Base-by-base conservation (phyloP, 345 rosid genomes). In the Brassica juncea region DNA sequence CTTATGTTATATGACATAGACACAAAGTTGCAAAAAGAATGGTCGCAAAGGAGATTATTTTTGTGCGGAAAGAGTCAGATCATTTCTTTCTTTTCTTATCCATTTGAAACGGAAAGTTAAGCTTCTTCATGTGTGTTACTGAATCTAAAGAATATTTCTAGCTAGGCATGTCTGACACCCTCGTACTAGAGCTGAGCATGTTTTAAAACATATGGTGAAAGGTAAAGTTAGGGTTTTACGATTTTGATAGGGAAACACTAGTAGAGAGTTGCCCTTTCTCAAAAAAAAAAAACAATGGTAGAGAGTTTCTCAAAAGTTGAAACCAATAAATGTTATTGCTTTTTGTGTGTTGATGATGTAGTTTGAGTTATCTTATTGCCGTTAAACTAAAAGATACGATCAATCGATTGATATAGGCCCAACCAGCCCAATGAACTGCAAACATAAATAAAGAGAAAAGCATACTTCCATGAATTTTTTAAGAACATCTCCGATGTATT, bases 1-100 rank as follows among this genome's bases (percentile, higher is more conserved):
- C 78, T 79, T 68, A 16, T 16, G 65, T 12, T 49, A 79, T 49
- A 79, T 68, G 78, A 79, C 78, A 72, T 23, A 19, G 25, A 19
- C 55, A 35, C 61, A 73, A 68, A 37, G 70, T 47, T 68, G 74
- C 23, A 57, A 34, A 67, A 52, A 54, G 4, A 57, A 79, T 66
- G 39, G 74, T 59, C 25, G 69, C 73, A 60, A 73, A 59, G 77
- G 32, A 66, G 82, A 44, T 42, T 67, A 37, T 59, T 16, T 60
- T 25, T 67, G 47, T 47, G 82, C 25, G 28, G 73, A 78, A 78
- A 72, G 62, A 66, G 39, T 58, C 16, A 0, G 37, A 31, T 78
- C 35, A 44, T 65, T 66, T 65, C 12, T 78, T 66, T 78, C 14
- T 54, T 54, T 54, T 23, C 57, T n/a, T n/a, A 49, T 49, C 57